These are phyloP conservation scores for Elsinoe necatrix DNA, from an alignment of 2,329 filamentous ascomycete genomes.

Conservation along the genomic window DNA sequence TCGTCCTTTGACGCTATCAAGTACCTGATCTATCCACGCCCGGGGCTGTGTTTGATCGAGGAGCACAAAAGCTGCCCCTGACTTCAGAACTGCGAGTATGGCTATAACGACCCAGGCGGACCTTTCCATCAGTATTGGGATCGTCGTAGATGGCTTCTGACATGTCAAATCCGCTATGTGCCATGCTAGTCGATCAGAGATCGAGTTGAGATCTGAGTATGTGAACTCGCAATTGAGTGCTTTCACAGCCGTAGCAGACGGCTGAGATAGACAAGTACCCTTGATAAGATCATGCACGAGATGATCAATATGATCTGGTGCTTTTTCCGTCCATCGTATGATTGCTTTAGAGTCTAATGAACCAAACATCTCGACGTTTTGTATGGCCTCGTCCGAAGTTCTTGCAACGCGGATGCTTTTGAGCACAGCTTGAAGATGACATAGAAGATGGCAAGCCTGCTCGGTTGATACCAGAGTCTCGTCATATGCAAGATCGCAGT, in stretches of 20 bases:
- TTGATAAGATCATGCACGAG: slow-evolving; percentile 14
- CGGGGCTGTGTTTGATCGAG: slow-evolving; percentile 9
- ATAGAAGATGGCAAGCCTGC: neutral
- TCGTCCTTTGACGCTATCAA: neutral
- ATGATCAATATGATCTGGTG: neutral
- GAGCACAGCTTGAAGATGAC: neutral
- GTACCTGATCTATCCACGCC: neutral
- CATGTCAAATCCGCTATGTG: neutral
- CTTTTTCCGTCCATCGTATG: neutral
- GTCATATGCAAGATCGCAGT: neutral
- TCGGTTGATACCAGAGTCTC: neutral
- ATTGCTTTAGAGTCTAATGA: neutral
- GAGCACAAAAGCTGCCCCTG: slow-evolving; percentile 29
- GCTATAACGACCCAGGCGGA: slow-evolving; percentile 30
- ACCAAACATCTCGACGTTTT: neutral
- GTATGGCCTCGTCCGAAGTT: neutral
- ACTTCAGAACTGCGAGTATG: slow-evolving; percentile 31
- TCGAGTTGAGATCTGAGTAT: slow-evolving; percentile 4
- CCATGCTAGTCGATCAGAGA: neutral
- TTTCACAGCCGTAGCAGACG: neutral
- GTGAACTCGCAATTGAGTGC: slow-evolving; percentile 3
- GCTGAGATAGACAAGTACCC: neutral
- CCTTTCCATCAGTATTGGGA: slow-evolving; percentile 33
- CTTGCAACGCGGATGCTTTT: neutral
- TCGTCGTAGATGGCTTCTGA: slow-evolving; percentile 16